A percentile compares a stretch with the other conserved stretches of the same genome.
Conservation (phyloP, 2,329 filamentous ascomycete species). For the Tympanopsis confertula region DNA sequence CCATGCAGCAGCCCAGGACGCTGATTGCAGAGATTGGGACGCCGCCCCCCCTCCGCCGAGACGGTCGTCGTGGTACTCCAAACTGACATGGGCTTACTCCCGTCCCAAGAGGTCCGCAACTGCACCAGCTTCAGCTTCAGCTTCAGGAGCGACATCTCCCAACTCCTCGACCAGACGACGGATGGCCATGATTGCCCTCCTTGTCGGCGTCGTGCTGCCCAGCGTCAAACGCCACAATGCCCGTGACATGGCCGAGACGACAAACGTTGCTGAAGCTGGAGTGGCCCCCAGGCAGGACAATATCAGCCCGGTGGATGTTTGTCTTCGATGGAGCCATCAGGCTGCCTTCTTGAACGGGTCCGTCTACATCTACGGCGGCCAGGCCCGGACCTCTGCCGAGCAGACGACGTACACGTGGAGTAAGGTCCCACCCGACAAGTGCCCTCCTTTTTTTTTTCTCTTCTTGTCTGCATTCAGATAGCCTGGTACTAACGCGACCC, state of each 20-base stretch:
- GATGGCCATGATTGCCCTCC: slow-evolving; percentile 32
- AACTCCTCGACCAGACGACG: slow-evolving; percentile 27
- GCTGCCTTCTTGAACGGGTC: slow-evolving; percentile 63
- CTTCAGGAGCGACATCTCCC: slow-evolving; percentile 28
- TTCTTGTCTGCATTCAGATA: slow-evolving; percentile 1
- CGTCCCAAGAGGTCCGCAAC: slow-evolving; percentile 28
- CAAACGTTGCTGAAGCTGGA: slow-evolving; percentile 34
- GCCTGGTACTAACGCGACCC: slow-evolving; percentile 6
- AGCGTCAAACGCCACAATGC: slow-evolving; percentile 30
- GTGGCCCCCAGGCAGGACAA: slow-evolving; percentile 27
- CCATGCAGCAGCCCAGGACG: slow-evolving; percentile 7
- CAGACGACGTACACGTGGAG: slow-evolving; percentile 61
- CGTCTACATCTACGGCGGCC: slow-evolving; percentile 65
- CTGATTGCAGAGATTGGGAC: slow-evolving; percentile 4
- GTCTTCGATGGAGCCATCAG: slow-evolving; percentile 56
- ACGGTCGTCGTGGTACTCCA: slow-evolving; percentile 28
- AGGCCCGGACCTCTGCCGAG: slow-evolving; percentile 41
- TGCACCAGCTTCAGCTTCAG: no score
- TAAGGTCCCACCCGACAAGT: no score
- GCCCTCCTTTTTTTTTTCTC: slow-evolving; percentile 3
- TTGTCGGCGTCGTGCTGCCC: slow-evolving; percentile 38
- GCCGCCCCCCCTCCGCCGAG: slow-evolving; percentile 6
- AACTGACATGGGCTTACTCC: slow-evolving; percentile 21
- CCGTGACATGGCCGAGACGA: slow-evolving; percentile 22
- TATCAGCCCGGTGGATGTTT: slow-evolving; percentile 41